Evolutionary conservation across 495 filamentous ascomycete species (phyloP), one percentile per base, ranked within the genome.

Genomic region (Pyrenopolyporus hunteri): DNA sequence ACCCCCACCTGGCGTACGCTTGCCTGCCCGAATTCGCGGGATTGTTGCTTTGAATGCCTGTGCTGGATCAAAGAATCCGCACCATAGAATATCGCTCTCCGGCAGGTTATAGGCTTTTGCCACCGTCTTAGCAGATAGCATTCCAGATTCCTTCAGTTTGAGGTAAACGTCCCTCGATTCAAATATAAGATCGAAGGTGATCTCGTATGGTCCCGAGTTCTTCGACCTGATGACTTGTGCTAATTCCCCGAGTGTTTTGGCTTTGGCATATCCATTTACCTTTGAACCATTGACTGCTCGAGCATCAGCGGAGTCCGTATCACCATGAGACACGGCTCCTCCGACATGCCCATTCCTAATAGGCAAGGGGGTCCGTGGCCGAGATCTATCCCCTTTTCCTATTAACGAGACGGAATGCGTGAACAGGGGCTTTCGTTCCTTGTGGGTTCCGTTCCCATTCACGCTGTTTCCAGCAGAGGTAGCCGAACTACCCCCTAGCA

Each of bases 131-230:
- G 36, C 11, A 6, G 61, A 74, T 6, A 83, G 57, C 1, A 80
- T 14, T 1, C 63, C 63, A 0, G 74, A 53, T 3, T 67, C 63
- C 40, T 76, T 75, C 1, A 80, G 69, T 2, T 52, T 46, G 2
- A 71, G 31, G 53, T 75, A 81, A 0, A 67, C 61, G 2, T 60
- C 69, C 20, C 44, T 29, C 9, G 53, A 62, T 10, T 71, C 69
- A 45, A 83, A 82, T 59, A 83, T 76, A 29, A 82, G 67, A 45
- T 83, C 79, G 25, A 82, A 70, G 2, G 80, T 82, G 17, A 83
- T 66, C 57, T 82, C 79, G 55, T 68, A 82, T 2, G 81, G 80
- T 0, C 80, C 81, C 0, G 79, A 57, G 55, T 82, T 83, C 68
- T 82, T 83, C 9, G 75, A 77, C 3, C 80, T 68, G 7, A 83